Evolutionary conservation across 2,329 filamentous ascomycete species (phyloP), one percentile per base, ranked within the genome.

Genomic region (Colletotrichum costaricense): DNA sequence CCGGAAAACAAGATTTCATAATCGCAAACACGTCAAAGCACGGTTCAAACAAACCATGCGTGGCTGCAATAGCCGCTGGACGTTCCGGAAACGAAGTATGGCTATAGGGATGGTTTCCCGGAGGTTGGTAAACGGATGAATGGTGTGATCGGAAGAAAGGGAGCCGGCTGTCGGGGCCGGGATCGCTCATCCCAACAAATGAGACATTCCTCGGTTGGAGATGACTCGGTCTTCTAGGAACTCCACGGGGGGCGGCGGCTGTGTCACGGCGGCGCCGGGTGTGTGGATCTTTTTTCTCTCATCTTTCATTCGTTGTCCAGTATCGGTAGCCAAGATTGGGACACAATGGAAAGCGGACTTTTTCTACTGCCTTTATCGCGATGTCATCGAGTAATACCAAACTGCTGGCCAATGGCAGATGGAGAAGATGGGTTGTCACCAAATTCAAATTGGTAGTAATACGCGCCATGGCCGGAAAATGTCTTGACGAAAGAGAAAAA

Each of bases 311-410:
- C 58, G 58, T 24, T 35, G 24, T 4, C 46, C 24, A 28, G 22
- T 24, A 11, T 26, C 38, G 24, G 9, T 49, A 19, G n/a, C 35
- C 33, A 30, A 30, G 28, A 30, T 30, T 30, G 28, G 6, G 19
- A 19, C 24, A 63, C 42, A 19, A n/a, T n/a, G n/a, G n/a, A n/a
- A 38, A 8, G n/a, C 9, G n/a, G 28, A 19, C 24, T 35, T 22
- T 46, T 14, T 8, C 30, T 24, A 4, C 28, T n/a, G 42, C 24
- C 63, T 67, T 24, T 28, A 62, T 67, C 35, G 46, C 59, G 57
- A 63, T 63, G 56, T 12, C 35, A 72, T 72, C 69, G 69, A 68
- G 69, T 72, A 72, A 72, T 24, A 42, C 57, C 57, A 63, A 28
- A 28, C 16, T 38, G 16, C 22, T 12, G 28, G 35, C 63, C 63